These are phyloP conservation scores for Colletotrichum somersetense DNA, from an alignment of 2,329 filamentous ascomycete species.

Conservation along the genomic window DNA sequence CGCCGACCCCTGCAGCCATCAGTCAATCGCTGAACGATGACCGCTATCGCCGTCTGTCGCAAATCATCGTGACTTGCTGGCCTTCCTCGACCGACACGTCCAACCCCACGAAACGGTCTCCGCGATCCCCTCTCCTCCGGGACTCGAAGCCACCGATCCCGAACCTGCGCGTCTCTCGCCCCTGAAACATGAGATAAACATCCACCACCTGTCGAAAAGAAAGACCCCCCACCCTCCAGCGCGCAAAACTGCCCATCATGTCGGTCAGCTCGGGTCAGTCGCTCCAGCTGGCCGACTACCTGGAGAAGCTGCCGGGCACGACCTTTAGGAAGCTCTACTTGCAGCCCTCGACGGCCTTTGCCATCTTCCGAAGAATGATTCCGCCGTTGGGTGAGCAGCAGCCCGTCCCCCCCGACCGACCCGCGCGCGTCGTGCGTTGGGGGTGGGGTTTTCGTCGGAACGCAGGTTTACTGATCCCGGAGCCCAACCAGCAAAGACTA, in stretches of 20 bases:
- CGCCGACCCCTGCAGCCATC: constrained; percentile 20
- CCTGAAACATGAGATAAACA: constrained; percentile 33
- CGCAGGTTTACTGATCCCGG: constrained; percentile 18
- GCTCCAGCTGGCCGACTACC: constrained; percentile 83
- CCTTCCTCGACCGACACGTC: not conserved
- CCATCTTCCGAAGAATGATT: constrained; percentile 97
- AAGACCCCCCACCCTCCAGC: constrained; percentile 25
- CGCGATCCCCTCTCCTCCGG: constrained; percentile 6
- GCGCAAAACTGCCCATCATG: constrained; percentile 52
- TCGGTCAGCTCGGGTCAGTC: constrained; percentile 62
- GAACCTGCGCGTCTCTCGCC: not conserved
- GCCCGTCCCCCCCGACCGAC: not conserved
- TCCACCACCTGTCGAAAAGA: not conserved
- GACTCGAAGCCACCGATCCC: constrained; percentile 13
- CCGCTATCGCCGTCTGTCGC: constrained; percentile 18
- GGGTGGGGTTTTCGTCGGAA: constrained; percentile 1
- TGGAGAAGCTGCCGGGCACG: constrained; percentile 89
- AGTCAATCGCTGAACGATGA: constrained; percentile 28
- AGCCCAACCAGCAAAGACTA: constrained; percentile 79
- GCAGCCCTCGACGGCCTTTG: constrained; percentile 93
- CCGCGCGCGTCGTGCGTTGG: not conserved
- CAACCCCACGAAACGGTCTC: not conserved
- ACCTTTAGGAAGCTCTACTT: constrained; percentile 94
- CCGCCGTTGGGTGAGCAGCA: constrained; percentile 80
- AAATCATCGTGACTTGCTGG: constrained; percentile 17